A percentile compares a stretch with the other conserved stretches of the same genome.
Evolutionary conservation across 2,329 filamentous ascomycete genomes (phyloP).

Genomic region (Colletotrichum echinochloae): DNA sequence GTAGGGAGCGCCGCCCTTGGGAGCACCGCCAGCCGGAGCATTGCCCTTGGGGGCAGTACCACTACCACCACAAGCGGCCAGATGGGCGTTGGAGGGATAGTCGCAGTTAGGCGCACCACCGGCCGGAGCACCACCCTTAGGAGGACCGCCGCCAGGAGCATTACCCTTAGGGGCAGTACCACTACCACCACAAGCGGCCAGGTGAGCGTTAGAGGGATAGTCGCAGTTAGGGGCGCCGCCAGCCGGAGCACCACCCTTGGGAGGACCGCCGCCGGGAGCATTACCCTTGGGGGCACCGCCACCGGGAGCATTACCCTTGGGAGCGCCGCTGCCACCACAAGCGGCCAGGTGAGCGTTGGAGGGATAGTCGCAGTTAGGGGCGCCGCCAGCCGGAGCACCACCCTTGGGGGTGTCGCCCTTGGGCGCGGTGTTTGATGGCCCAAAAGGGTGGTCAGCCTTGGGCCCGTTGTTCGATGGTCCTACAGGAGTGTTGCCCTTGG

Average conservation of each 20-base stretch:
- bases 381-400: neutral
- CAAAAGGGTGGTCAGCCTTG: neutral
- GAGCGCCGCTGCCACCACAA: neutral
- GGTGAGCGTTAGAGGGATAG: neutral
- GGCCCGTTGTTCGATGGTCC: neutral
- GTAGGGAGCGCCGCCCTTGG: too few relatives aligned
- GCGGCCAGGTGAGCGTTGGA: neutral
- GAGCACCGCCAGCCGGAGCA: neutral
- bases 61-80: too few relatives aligned
- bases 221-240: neutral
- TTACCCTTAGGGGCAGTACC: too few relatives aligned
- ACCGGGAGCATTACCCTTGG: neutral
- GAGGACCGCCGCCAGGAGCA: too few relatives aligned
- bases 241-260: neutral
- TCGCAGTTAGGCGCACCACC: too few relatives aligned
- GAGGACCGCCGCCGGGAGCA: neutral
- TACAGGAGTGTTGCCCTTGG: neutral
- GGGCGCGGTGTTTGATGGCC: neutral
- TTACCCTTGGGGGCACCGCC: neutral
- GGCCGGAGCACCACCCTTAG: too few relatives aligned
- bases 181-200: too few relatives aligned
- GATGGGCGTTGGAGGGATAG: too few relatives aligned
- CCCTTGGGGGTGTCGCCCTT: neutral
- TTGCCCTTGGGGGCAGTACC: neutral
- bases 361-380: too few relatives aligned